Percentiles rank a stretch among this genome's conserved stretches.
Evolutionary conservation across 306 rosid genomes (phyloP).

Genomic region (Begonia peltatifolia): DNA sequence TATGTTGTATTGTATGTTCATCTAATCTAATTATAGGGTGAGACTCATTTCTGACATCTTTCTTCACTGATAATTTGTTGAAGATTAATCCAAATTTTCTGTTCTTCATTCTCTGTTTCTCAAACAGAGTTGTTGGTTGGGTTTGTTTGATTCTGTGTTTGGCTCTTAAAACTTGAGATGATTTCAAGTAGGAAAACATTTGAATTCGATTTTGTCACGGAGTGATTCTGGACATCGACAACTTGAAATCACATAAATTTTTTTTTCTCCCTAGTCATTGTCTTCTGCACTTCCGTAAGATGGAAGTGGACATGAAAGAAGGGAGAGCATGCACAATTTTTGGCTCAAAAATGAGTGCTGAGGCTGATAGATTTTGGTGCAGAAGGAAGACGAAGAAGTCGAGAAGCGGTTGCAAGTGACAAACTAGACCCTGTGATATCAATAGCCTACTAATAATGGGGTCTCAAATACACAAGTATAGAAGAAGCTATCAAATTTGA

Average conservation of each 20-base stretch:
- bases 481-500: slow-evolving; percentile 5
- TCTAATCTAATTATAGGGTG: slow-evolving; percentile 72
- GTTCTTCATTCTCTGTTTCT: neutral
- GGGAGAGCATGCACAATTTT: too few species aligned
- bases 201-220: too few species aligned
- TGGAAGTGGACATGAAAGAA: neutral
- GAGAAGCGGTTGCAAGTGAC: too few species aligned
- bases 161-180: neutral
- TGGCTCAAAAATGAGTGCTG: too few species aligned
- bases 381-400: slow-evolving; percentile 26
- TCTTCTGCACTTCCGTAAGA: too few species aligned
- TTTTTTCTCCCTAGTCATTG: too few species aligned
- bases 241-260: too few species aligned
- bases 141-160: neutral
- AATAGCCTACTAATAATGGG: too few species aligned
- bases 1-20: slow-evolving; percentile 32
- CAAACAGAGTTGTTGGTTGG: neutral
- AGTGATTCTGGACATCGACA: too few species aligned
- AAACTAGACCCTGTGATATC: too few species aligned
- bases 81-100: neutral
- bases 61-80: slow-evolving; percentile 1
- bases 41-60: slow-evolving; percentile 19
- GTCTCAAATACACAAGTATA: too few species aligned
- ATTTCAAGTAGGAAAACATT: neutral
- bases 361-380: neutral